Evolutionary conservation across 83 land plant genomes (phyloP).

Genomic region (Picea abies): DNA sequence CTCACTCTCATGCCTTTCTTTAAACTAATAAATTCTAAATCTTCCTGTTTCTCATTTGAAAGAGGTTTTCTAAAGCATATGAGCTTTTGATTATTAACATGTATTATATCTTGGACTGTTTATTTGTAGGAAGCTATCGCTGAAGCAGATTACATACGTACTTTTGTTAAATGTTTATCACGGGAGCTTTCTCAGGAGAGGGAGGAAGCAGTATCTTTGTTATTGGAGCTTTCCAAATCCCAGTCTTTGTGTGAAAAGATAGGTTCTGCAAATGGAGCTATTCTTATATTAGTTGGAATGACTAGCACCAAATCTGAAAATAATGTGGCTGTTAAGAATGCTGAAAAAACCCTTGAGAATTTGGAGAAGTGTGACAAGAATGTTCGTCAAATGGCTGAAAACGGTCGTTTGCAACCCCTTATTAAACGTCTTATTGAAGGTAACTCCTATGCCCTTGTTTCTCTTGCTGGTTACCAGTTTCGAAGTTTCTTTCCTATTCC

Average conservation of each 20-base stretch:
- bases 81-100: not conserved
- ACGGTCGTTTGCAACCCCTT: slow-evolving; percentile 92
- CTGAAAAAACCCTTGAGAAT: slow-evolving; percentile 81
- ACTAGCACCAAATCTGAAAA: slow-evolving; percentile 93
- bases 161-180: slow-evolving; percentile 74
- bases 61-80: not conserved
- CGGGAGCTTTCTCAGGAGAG: slow-evolving; percentile 73
- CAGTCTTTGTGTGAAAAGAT: slow-evolving; percentile 79
- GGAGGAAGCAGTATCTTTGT: slow-evolving; percentile 75
- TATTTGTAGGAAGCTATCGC: slow-evolving; percentile 80
- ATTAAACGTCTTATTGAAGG: slow-evolving; percentile 82
- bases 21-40: too few species aligned
- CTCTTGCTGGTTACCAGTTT: not conserved
- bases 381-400: slow-evolving; percentile 95
- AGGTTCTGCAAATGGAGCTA: slow-evolving; percentile 83
- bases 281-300: slow-evolving; percentile 91
- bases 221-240: slow-evolving; percentile 89
- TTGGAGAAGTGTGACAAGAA: slow-evolving; percentile 80
- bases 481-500: not conserved
- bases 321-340: slow-evolving; percentile 62
- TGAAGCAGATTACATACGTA: slow-evolving; percentile 66
- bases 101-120: not conserved
- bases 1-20: slow-evolving; percentile 2
- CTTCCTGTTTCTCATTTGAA: not conserved
- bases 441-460: slow-evolving; percentile 20